phyloP scores from a whole-genome alignment of 1,284 basidiomycete species.

The Trichosporon inkin region DNA sequence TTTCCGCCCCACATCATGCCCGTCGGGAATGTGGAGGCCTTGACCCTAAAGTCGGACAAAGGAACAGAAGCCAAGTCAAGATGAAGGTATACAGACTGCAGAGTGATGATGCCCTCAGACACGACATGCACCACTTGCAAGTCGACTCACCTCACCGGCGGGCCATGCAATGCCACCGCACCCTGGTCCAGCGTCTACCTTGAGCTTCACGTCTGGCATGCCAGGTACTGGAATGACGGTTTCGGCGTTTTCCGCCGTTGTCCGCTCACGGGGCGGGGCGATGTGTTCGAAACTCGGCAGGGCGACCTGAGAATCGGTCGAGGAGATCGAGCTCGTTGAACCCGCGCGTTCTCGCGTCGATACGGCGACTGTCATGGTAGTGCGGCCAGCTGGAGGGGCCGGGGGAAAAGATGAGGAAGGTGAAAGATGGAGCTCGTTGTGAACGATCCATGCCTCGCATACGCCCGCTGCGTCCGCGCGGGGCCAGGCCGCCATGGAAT shows the following conservation, averaged over 20 bases:
- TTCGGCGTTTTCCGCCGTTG: slow-evolving; percentile 34
- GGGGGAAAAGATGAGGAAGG: not conserved
- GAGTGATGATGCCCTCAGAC: not conserved
- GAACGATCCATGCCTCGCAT: not conserved
- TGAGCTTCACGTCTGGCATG: slow-evolving; percentile 38
- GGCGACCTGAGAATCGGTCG: slow-evolving; percentile 29
- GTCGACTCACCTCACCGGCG: slow-evolving; percentile 68
- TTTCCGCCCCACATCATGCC: no score
- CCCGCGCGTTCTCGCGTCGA: not conserved
- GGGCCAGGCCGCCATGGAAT: not conserved
- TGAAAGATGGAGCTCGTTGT: not conserved
- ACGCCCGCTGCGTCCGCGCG: not conserved
- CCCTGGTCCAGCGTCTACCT: slow-evolving; percentile 72
- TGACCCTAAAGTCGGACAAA: no score
- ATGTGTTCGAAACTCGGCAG: slow-evolving; percentile 38
- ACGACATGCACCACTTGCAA: not conserved
- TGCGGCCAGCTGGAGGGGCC: no score
- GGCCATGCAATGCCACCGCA: slow-evolving; percentile 92
- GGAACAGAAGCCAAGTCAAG: no score
- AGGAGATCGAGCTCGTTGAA: slow-evolving; percentile 28
- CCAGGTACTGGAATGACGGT: slow-evolving; percentile 31
- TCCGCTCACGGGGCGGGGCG: slow-evolving; percentile 37
- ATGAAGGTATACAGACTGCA: no score
- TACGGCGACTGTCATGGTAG: not conserved
- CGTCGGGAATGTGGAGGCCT: no score